Percentiles rank a stretch among this genome's conserved stretches.
Conservation (phyloP, 768 basidiomycete genomes). For the Mrakia gelida region DNA sequence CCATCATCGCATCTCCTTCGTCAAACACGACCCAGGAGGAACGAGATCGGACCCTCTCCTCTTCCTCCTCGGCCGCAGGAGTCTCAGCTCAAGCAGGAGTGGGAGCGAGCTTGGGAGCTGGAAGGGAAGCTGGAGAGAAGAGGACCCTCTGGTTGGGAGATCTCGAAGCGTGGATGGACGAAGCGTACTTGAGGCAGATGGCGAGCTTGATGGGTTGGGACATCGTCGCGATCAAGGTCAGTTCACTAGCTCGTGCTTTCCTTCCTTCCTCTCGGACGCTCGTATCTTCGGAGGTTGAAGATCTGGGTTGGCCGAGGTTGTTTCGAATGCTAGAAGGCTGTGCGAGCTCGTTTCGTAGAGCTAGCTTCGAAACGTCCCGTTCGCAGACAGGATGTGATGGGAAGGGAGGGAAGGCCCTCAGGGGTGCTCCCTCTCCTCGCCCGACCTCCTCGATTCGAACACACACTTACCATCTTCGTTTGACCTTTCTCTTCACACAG, state of each 20-base stretch:
- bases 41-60: background rate
- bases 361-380: constrained; percentile 36
- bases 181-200: constrained; percentile 86
- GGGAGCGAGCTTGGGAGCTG: background rate
- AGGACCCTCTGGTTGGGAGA: constrained; percentile 76
- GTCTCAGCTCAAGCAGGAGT: background rate
- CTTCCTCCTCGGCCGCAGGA: background rate
- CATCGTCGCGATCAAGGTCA: constrained; percentile 38
- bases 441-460: background rate
- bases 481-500: background rate
- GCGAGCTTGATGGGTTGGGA: constrained; percentile 85
- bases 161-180: constrained; percentile 95
- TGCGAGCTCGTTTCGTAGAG: background rate
- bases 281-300: no score
- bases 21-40: background rate
- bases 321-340: no score
- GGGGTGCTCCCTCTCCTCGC: background rate
- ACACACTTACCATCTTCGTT: background rate
- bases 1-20: background rate
- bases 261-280: background rate
- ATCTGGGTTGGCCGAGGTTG: no score
- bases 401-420: background rate
- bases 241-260: background rate
- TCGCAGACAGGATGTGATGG: background rate
- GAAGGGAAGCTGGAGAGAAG: constrained; percentile 27